Conservation (phyloP, 1,284 basidiomycete genomes). For the Cryptococcus maquisensis region DNA sequence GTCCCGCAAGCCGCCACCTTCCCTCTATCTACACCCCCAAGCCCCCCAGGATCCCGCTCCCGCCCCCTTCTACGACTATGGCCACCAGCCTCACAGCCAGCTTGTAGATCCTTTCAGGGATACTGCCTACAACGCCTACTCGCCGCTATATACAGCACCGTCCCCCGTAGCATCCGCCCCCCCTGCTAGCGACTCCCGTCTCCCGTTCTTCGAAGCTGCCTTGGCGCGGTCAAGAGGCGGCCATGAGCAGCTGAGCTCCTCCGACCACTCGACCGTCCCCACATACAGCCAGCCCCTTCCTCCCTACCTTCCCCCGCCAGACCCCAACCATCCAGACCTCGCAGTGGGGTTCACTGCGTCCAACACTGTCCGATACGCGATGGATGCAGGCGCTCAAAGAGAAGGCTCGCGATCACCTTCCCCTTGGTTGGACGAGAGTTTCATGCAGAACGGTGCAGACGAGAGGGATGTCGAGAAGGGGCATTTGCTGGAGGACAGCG, state of each 20-base stretch:
- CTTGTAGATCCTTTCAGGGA: no score
- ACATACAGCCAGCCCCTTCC: slow-evolving; percentile 26
- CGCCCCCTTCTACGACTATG: no score
- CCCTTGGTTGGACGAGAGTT: slow-evolving; percentile 25
- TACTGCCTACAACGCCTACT: no score
- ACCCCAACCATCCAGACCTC: slow-evolving; percentile 43
- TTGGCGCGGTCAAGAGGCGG: slow-evolving; percentile 24
- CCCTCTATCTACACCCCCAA: no score
- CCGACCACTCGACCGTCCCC: not conserved
- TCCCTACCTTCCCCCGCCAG: slow-evolving; percentile 34
- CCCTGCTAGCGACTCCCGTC: not conserved
- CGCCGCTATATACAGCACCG: no score
- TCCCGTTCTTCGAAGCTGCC: slow-evolving; percentile 42
- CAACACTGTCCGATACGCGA: slow-evolving; percentile 29
- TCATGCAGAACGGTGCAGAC: slow-evolving; percentile 9
- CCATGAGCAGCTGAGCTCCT: not conserved
- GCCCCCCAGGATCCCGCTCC: no score
- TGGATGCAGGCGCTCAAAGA: slow-evolving; percentile 4
- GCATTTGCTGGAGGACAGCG: slow-evolving; percentile 13
- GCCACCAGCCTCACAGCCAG: no score
- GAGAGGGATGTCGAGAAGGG: slow-evolving; percentile 32
- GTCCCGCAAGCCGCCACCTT: no score
- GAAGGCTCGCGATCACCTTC: slow-evolving; percentile 33
- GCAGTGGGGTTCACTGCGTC: slow-evolving; percentile 31
- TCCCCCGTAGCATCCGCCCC: no score